Evolutionary conservation across 2,329 filamentous ascomycete species (phyloP).

Genomic region (Aureobasidium melanogenum): DNA sequence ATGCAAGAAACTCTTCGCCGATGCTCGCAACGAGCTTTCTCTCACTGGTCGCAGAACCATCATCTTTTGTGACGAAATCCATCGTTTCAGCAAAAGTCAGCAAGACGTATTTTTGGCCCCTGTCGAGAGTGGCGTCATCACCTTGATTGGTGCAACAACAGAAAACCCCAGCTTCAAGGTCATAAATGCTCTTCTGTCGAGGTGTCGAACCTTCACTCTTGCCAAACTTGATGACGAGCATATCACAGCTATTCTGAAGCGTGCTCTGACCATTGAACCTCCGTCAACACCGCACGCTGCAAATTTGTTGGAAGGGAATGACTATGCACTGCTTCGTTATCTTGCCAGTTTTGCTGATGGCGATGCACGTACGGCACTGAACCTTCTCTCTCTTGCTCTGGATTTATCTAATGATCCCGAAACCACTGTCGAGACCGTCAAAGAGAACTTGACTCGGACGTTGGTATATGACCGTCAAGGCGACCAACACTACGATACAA

Average conservation of each 20-base stretch:
- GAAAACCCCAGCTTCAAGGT: constrained; percentile 96
- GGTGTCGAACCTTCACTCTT: constrained; percentile 85
- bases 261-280: constrained; percentile 50
- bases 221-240: constrained; percentile 64
- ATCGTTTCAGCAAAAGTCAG: constrained; percentile 82
- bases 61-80: constrained; percentile 95
- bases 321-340: constrained; percentile 59
- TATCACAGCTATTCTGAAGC: constrained; percentile 61
- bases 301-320: constrained; percentile 56
- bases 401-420: constrained; percentile 57
- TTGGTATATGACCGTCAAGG: constrained; percentile 91
- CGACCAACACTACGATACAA: constrained; percentile 96
- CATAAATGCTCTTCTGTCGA: constrained; percentile 73
- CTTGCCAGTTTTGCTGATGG: constrained; percentile 83
- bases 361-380: constrained; percentile 85
- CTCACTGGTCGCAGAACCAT: constrained; percentile 87
- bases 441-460: constrained; percentile 77
- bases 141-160: constrained; percentile 87
- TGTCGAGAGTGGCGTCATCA: constrained; percentile 84
- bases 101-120: constrained; percentile 92
- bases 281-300: constrained; percentile 1
- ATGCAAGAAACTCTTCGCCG: constrained; percentile 83
- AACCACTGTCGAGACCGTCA: constrained; percentile 68
- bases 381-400: constrained; percentile 82
- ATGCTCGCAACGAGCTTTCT: constrained; percentile 69